Percentiles rank a stretch among this genome's conserved stretches.
These are phyloP conservation scores for Fusarium subtropicale DNA, from an alignment of 2,329 filamentous ascomycete genomes.

Conservation along the genomic window DNA sequence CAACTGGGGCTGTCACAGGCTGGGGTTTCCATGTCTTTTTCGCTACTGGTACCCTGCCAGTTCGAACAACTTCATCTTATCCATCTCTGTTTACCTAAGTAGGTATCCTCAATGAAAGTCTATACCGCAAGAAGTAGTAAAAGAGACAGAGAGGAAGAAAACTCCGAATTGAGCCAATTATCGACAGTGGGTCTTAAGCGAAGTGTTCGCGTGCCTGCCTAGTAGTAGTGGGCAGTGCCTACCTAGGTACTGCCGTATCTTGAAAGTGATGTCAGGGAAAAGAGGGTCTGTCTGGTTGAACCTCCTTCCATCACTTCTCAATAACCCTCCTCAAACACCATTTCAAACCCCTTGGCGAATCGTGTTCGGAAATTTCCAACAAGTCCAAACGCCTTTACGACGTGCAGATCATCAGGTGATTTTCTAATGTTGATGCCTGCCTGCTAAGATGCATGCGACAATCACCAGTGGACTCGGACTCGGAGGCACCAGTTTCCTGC, in stretches of 20 bases:
- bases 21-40: conserved; percentile 31
- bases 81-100: conserved; percentile 3
- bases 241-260: too few relatives aligned
- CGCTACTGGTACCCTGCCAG: conserved; percentile 2
- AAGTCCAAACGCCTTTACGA: background rate
- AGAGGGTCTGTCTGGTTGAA: background rate
- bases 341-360: conserved; percentile 7
- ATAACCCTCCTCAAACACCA: conserved; percentile 9
- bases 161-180: conserved; percentile 1
- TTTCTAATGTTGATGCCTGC: background rate
- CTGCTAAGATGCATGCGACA: background rate
- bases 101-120: background rate
- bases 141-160: background rate
- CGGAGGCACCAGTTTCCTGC: background rate
- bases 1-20: conserved; percentile 32
- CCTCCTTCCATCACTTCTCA: conserved; percentile 4
- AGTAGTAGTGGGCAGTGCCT: too few relatives aligned
- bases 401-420: conserved; percentile 4
- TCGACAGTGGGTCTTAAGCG: background rate
- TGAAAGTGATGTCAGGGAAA: background rate
- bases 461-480: background rate
- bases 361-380: conserved; percentile 7
- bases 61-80: conserved; percentile 17
- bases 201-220: background rate
- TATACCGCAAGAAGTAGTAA: background rate